Evolutionary conservation across 2,329 filamentous ascomycete species (phyloP).

Genomic region (Fusarium poae): DNA sequence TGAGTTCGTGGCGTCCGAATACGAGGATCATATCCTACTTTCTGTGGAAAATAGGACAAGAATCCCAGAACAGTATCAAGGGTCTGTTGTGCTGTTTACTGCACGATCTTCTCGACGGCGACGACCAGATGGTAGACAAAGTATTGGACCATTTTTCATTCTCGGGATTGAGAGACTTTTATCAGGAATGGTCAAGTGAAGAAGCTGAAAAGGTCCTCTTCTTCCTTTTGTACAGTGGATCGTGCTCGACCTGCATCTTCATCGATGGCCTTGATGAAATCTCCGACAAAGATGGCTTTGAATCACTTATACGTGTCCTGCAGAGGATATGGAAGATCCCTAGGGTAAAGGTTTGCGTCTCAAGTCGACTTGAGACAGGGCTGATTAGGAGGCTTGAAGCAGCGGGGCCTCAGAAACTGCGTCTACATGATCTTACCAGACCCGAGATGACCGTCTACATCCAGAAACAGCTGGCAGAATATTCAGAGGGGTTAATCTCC

Average conservation of each 20-base stretch:
- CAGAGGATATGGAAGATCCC: fast-evolving
- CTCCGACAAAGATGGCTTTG: fast-evolving
- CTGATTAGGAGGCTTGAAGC: fast-evolving
- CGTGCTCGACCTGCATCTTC: neutral
- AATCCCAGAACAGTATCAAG: neutral
- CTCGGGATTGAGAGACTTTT: neutral
- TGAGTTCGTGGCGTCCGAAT: fast-evolving
- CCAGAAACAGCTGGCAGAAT: fast-evolving
- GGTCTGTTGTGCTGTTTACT: neutral
- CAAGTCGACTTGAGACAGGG: neutral
- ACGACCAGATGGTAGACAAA: fast-evolving
- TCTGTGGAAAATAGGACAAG: conserved; percentile 11
- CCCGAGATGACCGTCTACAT: neutral
- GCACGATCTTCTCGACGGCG: fast-evolving
- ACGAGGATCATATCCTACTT: neutral
- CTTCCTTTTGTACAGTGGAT: fast-evolving
- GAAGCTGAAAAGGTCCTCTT: neutral
- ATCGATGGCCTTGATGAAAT: conserved; percentile 6
- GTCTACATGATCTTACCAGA: fast-evolving
- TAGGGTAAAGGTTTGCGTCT: neutral
- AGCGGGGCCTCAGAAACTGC: fast-evolving
- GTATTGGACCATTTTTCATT: fast-evolving
- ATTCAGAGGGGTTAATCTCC: fast-evolving
- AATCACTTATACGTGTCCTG: fast-evolving
- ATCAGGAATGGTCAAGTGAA: neutral